Conservation (phyloP, 805 yeast genomes). For the Starmerella sirachaensis region DNA sequence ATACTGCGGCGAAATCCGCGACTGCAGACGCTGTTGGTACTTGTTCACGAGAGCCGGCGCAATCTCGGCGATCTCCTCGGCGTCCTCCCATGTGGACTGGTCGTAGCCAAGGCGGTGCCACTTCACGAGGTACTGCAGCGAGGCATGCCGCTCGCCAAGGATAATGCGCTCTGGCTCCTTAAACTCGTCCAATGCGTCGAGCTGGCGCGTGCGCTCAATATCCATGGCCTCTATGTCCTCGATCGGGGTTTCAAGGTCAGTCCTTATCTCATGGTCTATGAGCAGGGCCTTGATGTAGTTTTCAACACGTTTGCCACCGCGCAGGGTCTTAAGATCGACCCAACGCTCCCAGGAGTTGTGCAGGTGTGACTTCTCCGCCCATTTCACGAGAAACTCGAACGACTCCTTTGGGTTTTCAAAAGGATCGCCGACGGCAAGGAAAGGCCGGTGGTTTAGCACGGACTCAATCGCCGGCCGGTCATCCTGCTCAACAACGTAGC, state of each 20-base stretch:
- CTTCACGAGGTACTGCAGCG: slow-evolving; percentile 70
- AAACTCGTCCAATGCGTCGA: slow-evolving; percentile 74
- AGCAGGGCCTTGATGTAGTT: slow-evolving; percentile 73
- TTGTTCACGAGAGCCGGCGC: slow-evolving; percentile 77
- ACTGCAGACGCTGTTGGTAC: slow-evolving; percentile 67
- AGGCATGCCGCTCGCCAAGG: slow-evolving; percentile 54
- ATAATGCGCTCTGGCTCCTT: slow-evolving; percentile 83
- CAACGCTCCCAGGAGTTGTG: slow-evolving; percentile 92
- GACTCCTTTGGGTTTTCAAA: slow-evolving; percentile 45
- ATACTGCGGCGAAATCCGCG: slow-evolving; percentile 71
- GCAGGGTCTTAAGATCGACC: slow-evolving; percentile 33
- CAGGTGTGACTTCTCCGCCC: slow-evolving; percentile 78
- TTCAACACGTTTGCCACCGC: slow-evolving; percentile 78
- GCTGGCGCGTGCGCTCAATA: slow-evolving; percentile 70
- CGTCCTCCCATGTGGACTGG: slow-evolving; percentile 94
- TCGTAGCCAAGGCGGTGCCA: slow-evolving; percentile 92
- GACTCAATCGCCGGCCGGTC: slow-evolving; percentile 33
- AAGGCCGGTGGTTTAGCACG: slow-evolving; percentile 45
- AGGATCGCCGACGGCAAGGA: slow-evolving; percentile 26
- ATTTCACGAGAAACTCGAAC: slow-evolving; percentile 54
- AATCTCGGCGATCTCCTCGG: slow-evolving; percentile 68
- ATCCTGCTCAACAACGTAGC: slow-evolving; percentile 7
- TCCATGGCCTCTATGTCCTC: slow-evolving; percentile 94
- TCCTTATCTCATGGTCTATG: slow-evolving; percentile 61
- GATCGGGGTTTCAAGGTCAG: slow-evolving; percentile 69